Percentiles rank a stretch among this genome's conserved stretches.
Conservation (phyloP, 805 yeast genomes). For the Metschnikowia reukaufii region DNA sequence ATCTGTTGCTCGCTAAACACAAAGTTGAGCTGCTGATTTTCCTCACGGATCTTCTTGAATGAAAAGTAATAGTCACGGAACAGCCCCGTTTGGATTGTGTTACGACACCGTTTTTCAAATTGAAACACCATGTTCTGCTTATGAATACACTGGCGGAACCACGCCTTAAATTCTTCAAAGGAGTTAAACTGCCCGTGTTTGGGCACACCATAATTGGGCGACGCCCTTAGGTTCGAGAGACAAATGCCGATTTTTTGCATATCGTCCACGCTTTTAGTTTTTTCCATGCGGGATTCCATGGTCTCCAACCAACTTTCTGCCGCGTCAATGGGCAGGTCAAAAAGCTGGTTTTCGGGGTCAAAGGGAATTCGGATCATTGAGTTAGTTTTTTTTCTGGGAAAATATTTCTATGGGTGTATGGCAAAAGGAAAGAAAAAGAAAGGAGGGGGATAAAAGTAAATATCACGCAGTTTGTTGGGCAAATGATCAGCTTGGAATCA, state of each 20-base stretch:
- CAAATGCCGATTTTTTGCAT: constrained; percentile 5
- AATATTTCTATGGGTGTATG: too few relatives aligned
- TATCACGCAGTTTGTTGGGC: too few relatives aligned
- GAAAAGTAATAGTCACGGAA: constrained; percentile 4
- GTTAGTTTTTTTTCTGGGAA: too few relatives aligned
- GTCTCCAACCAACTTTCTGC: constrained; percentile 7
- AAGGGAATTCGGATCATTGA: not conserved
- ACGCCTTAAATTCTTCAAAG: constrained; percentile 5
- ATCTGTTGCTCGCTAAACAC: constrained; percentile 3
- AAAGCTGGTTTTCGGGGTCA: constrained; percentile 1
- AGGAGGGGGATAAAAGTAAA: not conserved
- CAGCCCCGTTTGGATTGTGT: constrained; percentile 1
- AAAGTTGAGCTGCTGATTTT: constrained; percentile 6
- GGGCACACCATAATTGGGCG: constrained; percentile 5
- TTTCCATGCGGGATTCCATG: not conserved
- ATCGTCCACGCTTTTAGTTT: not conserved
- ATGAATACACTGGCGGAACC: constrained; percentile 4
- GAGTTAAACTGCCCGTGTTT: constrained; percentile 8
- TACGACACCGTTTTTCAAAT: constrained; percentile 1
- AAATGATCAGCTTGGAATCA: too few relatives aligned
- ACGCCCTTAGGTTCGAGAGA: constrained; percentile 1
- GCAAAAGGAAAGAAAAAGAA: not conserved
- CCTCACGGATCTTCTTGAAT: constrained; percentile 8
- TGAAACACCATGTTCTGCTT: not conserved
- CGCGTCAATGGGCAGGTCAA: constrained; percentile 4